A percentile compares a stretch with the other conserved stretches of the same genome.
Evolutionary conservation across 176 grass and related monocot species (phyloP).

Genomic region (Rhipidocladum racemiflorum): DNA sequence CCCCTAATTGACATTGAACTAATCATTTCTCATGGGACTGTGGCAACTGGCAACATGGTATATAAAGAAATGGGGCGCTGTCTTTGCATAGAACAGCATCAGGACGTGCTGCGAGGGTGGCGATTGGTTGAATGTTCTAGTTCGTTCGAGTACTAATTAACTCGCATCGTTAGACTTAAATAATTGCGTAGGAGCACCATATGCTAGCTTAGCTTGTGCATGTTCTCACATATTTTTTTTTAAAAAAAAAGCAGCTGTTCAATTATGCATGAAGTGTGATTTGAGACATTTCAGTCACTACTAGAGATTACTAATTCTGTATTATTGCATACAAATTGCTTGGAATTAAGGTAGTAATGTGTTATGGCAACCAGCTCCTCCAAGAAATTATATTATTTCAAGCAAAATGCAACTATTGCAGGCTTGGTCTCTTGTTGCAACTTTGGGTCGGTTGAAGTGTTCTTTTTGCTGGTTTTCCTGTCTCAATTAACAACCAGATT

Average conservation of each 20-base stretch:
- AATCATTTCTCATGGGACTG: constrained; percentile 52
- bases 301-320: not conserved
- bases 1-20: constrained; percentile 41
- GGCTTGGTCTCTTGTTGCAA: not conserved
- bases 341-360: not conserved
- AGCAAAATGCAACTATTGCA: not conserved
- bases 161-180: not conserved
- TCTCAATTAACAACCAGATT: not conserved
- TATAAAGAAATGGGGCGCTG: constrained; percentile 15
- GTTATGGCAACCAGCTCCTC: not conserved
- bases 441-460: not conserved
- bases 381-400: not conserved
- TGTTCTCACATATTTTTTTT: not conserved
- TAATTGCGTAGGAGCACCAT: not conserved
- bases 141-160: not conserved
- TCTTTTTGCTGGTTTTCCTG: not conserved
- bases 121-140: constrained; percentile 18
- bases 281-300: no score
- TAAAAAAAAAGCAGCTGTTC: not conserved
- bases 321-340: not conserved
- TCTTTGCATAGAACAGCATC: constrained; percentile 34
- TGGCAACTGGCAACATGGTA: constrained; percentile 17
- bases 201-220: not conserved
- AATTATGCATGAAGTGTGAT: not conserved
- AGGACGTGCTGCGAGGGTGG: constrained; percentile 43